Conservation (phyloP, 2,329 filamentous ascomycete species). For the Pseudogymnoascus sp. region DNA sequence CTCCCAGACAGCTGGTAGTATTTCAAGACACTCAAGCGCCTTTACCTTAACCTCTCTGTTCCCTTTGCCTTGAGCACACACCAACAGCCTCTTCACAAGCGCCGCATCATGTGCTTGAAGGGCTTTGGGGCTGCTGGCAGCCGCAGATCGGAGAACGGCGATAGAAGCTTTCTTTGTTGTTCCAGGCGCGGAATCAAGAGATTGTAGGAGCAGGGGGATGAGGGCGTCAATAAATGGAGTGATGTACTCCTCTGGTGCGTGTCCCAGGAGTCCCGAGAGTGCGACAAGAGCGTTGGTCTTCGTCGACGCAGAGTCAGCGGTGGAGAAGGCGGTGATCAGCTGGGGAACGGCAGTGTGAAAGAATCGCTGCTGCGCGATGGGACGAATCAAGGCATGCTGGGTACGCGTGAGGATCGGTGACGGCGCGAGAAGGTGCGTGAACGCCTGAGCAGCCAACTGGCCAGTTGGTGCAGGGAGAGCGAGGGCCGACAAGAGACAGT, state of each 20-base stretch:
- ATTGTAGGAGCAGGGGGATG: conserved; percentile 21
- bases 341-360: conserved; percentile 14
- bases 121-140: not conserved
- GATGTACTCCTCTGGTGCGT: conserved; percentile 16
- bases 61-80: not conserved
- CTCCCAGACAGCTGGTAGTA: conserved; percentile 17
- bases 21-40: conserved; percentile 24
- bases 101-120: conserved; percentile 22
- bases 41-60: not conserved
- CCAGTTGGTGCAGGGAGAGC: not conserved
- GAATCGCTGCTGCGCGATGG: conserved; percentile 19
- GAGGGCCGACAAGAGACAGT: conserved; percentile 19
- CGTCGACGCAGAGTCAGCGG: not conserved
- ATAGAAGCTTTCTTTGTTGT: conserved; percentile 19
- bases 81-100: conserved; percentile 22
- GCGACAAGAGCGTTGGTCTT: conserved; percentile 24
- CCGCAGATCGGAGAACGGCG: conserved; percentile 16
- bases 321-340: conserved; percentile 15
- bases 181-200: conserved; percentile 14
- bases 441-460: conserved; percentile 20
- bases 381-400: conserved; percentile 24
- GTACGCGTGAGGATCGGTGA: conserved; percentile 21
- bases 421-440: conserved; percentile 21
- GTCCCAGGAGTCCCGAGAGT: conserved; percentile 20
- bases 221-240: conserved; percentile 13